Evolutionary conservation across 1,284 basidiomycete species (phyloP), one percentile per base, ranked within the genome.

Genomic region (Calocybe gambosa): DNA sequence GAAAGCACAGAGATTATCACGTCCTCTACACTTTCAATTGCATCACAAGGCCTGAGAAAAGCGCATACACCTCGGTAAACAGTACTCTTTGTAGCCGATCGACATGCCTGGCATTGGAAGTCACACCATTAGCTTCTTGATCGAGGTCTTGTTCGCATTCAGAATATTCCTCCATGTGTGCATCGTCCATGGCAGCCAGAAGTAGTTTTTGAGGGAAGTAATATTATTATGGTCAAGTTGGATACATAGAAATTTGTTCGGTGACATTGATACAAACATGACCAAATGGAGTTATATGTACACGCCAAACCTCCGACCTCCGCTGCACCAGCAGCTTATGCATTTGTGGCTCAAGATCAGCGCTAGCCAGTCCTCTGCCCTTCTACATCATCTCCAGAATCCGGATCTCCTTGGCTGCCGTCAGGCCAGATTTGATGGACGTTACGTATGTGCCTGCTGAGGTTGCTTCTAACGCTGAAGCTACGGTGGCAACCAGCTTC

Each of bases 1-100:
- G 62, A 65, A 25, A 85, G 61, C 41, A 85, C 75, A 19, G 70
- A 69, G 18, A 78, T 53, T 0, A 76, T 67, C 41, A 83, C 62
- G 12, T 65, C 64, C 62, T 85, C 82, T 2, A 84, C 69, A n/a
- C 56, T 41, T 25, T 50, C 38, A 21, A 56, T 37, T 16, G 60
- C 56, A 43, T 53, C 53, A 10, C 29, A 39, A 43, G 51, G 39
- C 28, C 57, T 54, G 31, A 15, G 39, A 23, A 34, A 31, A 21
- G 35, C 18, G 18, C 39, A 41, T 31, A 10, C 12, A 3, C 18
- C 15, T 36, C 10, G 42, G 34, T 43, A 25, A 37, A 43, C 34
- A 12, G 25, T 12, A 8, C 16, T 35, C 25, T 28, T 21, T 33
- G 15, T 10, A 26, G 28, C 26, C n/a, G 20, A 12, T 20, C 26